Percentiles rank a stretch among this genome's conserved stretches.
Conservation (phyloP, 768 basidiomycete genomes). For the Tricholoma saponaceum region DNA sequence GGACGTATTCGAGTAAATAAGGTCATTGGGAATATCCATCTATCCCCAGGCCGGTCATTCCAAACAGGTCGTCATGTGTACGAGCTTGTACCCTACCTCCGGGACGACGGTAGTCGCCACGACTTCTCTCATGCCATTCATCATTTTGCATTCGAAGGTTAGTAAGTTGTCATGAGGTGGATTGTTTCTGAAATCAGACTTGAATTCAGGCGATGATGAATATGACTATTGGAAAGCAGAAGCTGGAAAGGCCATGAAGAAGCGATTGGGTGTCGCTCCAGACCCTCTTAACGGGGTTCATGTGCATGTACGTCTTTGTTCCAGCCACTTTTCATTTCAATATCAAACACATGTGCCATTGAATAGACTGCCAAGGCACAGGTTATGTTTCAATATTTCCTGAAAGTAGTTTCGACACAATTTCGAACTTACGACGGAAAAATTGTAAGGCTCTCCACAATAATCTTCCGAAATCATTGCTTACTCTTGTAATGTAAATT, state of each 20-base stretch:
- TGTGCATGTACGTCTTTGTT: constrained; percentile 42
- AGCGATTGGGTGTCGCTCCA: constrained; percentile 63
- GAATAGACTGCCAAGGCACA: constrained; percentile 68
- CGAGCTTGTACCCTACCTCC: constrained; percentile 92
- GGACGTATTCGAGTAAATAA: constrained; percentile 95
- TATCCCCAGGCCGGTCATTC: constrained; percentile 95
- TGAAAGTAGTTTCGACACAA: constrained; percentile 96
- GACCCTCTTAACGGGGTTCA: constrained; percentile 75
- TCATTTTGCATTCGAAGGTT: constrained; percentile 69
- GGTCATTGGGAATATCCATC: constrained; percentile 92
- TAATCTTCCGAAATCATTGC: neutral
- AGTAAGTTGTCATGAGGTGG: constrained; percentile 5
- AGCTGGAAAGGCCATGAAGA: constrained; percentile 59
- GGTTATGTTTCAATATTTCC: constrained; percentile 99
- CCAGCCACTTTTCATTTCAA: neutral
- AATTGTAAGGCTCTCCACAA: constrained; percentile 37
- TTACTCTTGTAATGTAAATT: constrained; percentile 5
- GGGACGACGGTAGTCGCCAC: constrained; percentile 82
- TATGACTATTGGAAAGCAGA: constrained; percentile 66
- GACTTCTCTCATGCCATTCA: constrained; percentile 92
- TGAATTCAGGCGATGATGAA: constrained; percentile 64
- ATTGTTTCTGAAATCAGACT: neutral
- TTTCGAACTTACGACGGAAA: constrained; percentile 82
- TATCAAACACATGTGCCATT: constrained; percentile 2
- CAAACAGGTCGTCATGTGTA: constrained; percentile 80